phyloP scores from a whole-genome alignment of 441 rosid species.

The Mallotus japonicus region DNA sequence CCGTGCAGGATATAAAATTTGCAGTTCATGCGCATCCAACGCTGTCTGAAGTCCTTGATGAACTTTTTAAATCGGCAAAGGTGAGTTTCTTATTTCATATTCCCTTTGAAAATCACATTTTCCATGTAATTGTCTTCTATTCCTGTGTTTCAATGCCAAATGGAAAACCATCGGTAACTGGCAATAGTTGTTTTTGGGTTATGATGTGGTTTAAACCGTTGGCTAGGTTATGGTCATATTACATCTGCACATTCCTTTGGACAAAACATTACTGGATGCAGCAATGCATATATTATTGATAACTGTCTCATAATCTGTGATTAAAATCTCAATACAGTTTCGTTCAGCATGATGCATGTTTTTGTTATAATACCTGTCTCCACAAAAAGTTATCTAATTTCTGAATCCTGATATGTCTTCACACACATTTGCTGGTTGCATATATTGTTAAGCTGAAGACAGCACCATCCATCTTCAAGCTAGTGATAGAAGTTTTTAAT shows the following conservation, averaged over 20 bases:
- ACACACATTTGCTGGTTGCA: conserved; percentile 23
- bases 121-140: neutral
- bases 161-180: neutral
- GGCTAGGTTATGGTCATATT: neutral
- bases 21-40: conserved; percentile 99
- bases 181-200: neutral
- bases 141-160: neutral
- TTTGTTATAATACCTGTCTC: neutral
- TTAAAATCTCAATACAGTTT: neutral
- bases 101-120: neutral
- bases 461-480: conserved; percentile 25
- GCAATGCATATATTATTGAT: neutral
- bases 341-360: neutral
- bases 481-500: conserved; percentile 33
- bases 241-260: neutral
- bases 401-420: conserved; percentile 17
- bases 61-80: conserved; percentile 94
- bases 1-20: conserved; percentile 69
- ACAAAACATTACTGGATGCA: neutral
- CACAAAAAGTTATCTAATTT: neutral
- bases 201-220: neutral
- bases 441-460: conserved; percentile 30
- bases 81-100: conserved; percentile 38
- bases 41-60: conserved; percentile 89
- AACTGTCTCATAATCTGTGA: neutral